Conservation (phyloP, 352 stramenopile species). For the Chloridella minuta region DNA sequence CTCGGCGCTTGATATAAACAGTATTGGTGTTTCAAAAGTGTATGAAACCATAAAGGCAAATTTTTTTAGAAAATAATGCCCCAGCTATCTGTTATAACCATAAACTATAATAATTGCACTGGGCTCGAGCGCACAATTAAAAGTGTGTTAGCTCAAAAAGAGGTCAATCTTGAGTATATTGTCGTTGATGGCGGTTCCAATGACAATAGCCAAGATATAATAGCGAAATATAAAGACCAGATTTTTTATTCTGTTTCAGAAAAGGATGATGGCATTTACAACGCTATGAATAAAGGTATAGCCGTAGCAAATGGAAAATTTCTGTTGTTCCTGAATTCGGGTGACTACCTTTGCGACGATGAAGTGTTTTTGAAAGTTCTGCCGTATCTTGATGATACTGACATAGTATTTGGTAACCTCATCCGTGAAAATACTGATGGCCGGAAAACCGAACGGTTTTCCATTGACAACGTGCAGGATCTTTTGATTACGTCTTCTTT, state of each 20-base stretch:
- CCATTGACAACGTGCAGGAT: not conserved
- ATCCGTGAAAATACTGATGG: not conserved
- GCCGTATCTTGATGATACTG: not conserved
- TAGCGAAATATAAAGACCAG: not conserved
- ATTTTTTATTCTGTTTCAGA: not conserved
- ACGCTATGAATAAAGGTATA: not conserved
- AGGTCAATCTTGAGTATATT: not conserved
- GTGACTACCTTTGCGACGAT: not conserved
- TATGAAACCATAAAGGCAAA: no score
- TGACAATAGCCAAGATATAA: not conserved
- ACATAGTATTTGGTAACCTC: not conserved
- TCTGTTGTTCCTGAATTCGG: not conserved
- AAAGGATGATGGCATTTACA: not conserved
- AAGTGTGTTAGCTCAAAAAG: not conserved
- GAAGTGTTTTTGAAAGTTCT: not conserved
- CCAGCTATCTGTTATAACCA: not conserved
- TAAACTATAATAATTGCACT: not conserved
- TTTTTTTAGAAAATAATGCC: no score
- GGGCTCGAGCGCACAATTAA: not conserved
- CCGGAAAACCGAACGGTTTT: not conserved
- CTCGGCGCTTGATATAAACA: no score
- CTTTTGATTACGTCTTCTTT: not conserved
- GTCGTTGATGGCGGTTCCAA: not conserved
- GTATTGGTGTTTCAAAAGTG: no score
- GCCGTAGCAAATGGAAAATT: not conserved